These are phyloP conservation scores for Leccinum arenicola DNA, from an alignment of 768 basidiomycete genomes.

Conservation along the genomic window DNA sequence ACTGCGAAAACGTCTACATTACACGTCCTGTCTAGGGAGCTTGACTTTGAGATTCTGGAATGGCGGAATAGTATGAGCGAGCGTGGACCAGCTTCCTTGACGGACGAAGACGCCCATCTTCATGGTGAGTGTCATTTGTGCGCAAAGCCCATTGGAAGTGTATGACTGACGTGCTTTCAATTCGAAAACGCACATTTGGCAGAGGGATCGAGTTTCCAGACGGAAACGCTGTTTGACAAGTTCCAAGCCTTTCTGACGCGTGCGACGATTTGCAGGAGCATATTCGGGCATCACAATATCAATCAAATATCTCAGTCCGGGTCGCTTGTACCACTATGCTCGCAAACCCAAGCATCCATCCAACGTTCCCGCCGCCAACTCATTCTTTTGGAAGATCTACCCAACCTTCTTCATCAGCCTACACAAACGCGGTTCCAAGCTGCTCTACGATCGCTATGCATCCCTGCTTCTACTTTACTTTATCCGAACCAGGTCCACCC, in stretches of 20 bases:
- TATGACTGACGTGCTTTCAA: not conserved
- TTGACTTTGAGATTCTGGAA: slow-evolving; percentile 80
- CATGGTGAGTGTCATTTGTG: slow-evolving; percentile 9
- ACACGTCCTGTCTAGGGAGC: slow-evolving; percentile 66
- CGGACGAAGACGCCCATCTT: slow-evolving; percentile 15
- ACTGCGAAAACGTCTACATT: slow-evolving; percentile 88
- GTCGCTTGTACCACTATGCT: slow-evolving; percentile 3
- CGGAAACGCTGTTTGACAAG: slow-evolving; percentile 51
- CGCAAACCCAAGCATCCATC: not conserved
- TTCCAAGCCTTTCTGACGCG: slow-evolving; percentile 75
- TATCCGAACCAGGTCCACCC: slow-evolving; percentile 41
- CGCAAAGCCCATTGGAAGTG: not conserved
- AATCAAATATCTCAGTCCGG: slow-evolving; percentile 6
- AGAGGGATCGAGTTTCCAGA: slow-evolving; percentile 16
- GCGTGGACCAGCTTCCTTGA: slow-evolving; percentile 22
- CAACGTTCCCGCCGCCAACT: slow-evolving; percentile 44
- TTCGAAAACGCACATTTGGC: not conserved
- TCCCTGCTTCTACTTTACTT: slow-evolving; percentile 24
- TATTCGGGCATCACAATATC: slow-evolving; percentile 37
- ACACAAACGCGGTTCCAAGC: slow-evolving; percentile 74
- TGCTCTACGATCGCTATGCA: slow-evolving; percentile 55
- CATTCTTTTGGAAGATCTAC: slow-evolving; percentile 85
- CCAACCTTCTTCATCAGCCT: slow-evolving; percentile 76
- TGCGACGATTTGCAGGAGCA: slow-evolving; percentile 55
- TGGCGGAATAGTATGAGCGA: slow-evolving; percentile 76